phyloP scores from a whole-genome alignment of 495 filamentous ascomycete species.

The Penicillium goetzii region DNA sequence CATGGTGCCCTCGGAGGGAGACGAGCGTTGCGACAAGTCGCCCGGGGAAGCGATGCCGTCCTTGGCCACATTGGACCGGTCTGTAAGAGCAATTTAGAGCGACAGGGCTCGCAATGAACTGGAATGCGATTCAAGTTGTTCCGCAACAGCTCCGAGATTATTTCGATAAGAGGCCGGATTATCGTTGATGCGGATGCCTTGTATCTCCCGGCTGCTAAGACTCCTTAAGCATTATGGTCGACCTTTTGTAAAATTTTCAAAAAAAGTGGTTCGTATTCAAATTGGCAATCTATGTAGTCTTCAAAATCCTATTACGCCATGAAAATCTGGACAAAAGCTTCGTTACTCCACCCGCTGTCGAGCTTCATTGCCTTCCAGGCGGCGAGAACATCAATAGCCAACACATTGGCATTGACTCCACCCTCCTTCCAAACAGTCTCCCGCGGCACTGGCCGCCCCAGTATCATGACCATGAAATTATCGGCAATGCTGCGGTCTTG shows the following conservation, averaged over 20 bases:
- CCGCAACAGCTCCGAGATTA: conserved; percentile 26
- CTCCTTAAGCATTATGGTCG: background rate
- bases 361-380: conserved; percentile 81
- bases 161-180: conserved; percentile 34
- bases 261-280: background rate
- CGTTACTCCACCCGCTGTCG: conserved; percentile 79
- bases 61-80: conserved; percentile 37
- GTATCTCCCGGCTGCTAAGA: background rate
- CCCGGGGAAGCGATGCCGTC: conserved; percentile 29
- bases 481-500: conserved; percentile 59
- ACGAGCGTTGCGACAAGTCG: conserved; percentile 27
- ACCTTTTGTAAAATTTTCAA: background rate
- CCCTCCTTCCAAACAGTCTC: conserved; percentile 65
- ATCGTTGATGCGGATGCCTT: conserved; percentile 26
- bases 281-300: background rate
- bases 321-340: conserved; percentile 73
- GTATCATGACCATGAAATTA: conserved; percentile 77
- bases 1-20: conserved; percentile 21
- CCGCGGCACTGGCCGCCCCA: conserved; percentile 66
- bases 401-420: conserved; percentile 54
- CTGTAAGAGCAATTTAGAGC: conserved; percentile 7
- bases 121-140: conserved; percentile 15
- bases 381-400: conserved; percentile 74
- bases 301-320: conserved; percentile 29
- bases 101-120: conserved; percentile 17